phyloP scores from a whole-genome alignment of 2,329 filamentous ascomycete species.

The Botryotinia convoluta region DNA sequence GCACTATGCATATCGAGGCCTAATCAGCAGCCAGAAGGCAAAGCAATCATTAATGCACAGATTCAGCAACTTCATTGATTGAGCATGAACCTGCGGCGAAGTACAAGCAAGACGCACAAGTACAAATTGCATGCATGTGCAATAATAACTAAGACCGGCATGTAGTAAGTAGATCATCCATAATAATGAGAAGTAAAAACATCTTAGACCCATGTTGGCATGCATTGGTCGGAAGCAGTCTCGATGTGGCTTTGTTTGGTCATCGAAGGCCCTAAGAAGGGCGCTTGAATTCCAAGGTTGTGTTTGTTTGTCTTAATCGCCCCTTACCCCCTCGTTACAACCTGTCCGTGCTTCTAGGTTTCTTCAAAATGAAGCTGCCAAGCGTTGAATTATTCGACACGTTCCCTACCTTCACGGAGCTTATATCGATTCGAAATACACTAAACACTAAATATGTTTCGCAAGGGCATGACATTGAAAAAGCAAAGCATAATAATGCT shows the following conservation, averaged over 20 bases:
- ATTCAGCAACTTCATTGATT: background rate
- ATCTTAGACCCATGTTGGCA: slow-evolving; percentile 30
- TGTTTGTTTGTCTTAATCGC: slow-evolving; percentile 2
- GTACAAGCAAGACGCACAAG: slow-evolving; percentile 17
- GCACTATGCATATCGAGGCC: slow-evolving; percentile 14
- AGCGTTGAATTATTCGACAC: slow-evolving; percentile 6
- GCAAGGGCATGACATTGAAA: slow-evolving; percentile 13
- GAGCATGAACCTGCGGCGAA: slow-evolving; percentile 13
- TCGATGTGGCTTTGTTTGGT: slow-evolving; percentile 9
- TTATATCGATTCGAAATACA: slow-evolving; percentile 1
- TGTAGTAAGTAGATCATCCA: slow-evolving; percentile 15
- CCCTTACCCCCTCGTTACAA: background rate
- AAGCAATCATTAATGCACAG: slow-evolving; percentile 14
- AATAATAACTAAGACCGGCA: slow-evolving; percentile 19
- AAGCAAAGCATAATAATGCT: slow-evolving; percentile 4
- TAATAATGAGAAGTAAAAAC: slow-evolving; percentile 28
- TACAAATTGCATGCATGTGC: slow-evolving; percentile 18
- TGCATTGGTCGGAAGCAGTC: slow-evolving; percentile 13
- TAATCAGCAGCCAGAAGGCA: slow-evolving; percentile 10
- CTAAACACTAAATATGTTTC: background rate
- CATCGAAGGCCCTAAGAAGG: slow-evolving; percentile 19
- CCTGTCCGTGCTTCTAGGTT: slow-evolving; percentile 9
- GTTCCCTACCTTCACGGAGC: background rate
- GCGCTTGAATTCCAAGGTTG: slow-evolving; percentile 19
- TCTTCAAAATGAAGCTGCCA: slow-evolving; percentile 7